Evolutionary conservation across 805 yeast genomes (phyloP).

Genomic region (Saccharomycopsis fibuligera): DNA sequence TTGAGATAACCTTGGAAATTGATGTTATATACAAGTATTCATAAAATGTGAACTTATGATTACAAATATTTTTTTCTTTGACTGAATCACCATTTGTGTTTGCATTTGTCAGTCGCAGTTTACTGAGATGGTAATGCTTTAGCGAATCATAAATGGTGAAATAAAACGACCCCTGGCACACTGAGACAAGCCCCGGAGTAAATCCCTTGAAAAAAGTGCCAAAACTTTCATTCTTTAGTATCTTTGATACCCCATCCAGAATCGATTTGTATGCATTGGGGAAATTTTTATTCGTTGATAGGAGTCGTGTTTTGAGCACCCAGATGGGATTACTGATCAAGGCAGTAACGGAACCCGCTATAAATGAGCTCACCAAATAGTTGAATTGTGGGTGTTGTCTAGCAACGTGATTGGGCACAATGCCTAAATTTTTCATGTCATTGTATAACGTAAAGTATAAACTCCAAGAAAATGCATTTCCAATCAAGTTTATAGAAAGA

Average conservation of each 20-base stretch:
- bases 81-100: no score
- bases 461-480: constrained; percentile 87
- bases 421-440: constrained; percentile 40
- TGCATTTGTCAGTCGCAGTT: no score
- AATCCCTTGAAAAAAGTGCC: constrained; percentile 67
- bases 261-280: constrained; percentile 55
- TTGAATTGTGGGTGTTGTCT: constrained; percentile 24
- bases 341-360: constrained; percentile 74
- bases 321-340: constrained; percentile 86
- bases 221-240: constrained; percentile 51
- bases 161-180: constrained; percentile 85
- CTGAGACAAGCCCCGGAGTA: constrained; percentile 69
- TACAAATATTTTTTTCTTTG: constrained; percentile 21
- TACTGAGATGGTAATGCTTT: constrained; percentile 35
- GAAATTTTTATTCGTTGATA: constrained; percentile 41
- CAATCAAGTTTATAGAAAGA: constrained; percentile 68
- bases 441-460: constrained; percentile 76
- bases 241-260: constrained; percentile 44
- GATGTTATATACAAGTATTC: constrained; percentile 67
- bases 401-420: not conserved
- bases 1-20: constrained; percentile 59
- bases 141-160: constrained; percentile 79
- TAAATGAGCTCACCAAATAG: constrained; percentile 49
- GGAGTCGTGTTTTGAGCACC: constrained; percentile 88
- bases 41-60: constrained; percentile 34